A percentile compares a stretch with the other conserved stretches of the same genome.
Conservation (phyloP, 768 basidiomycete genomes). For the Leucocoprinus leucothites region DNA sequence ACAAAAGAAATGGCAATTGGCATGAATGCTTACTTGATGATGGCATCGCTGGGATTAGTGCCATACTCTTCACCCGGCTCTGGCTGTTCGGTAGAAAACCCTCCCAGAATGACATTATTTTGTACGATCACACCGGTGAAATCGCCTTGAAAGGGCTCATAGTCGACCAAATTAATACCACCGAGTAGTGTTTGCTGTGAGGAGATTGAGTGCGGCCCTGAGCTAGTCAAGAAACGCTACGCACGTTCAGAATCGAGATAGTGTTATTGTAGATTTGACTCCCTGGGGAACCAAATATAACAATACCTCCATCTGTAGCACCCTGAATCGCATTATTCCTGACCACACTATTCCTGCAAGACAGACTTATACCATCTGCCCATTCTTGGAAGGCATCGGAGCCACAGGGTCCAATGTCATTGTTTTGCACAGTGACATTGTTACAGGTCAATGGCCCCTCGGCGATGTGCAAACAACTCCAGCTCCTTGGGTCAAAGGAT, state of each 20-base stretch:
- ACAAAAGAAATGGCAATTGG: not conserved
- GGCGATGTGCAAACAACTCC: slow-evolving; percentile 79
- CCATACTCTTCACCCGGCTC: slow-evolving; percentile 44
- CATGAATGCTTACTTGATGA: slow-evolving; percentile 62
- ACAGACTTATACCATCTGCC: slow-evolving; percentile 81
- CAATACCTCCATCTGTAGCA: slow-evolving; percentile 79
- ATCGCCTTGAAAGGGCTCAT: slow-evolving; percentile 62
- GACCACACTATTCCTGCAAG: slow-evolving; percentile 59
- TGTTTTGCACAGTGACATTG: slow-evolving; percentile 68
- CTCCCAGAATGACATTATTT: slow-evolving; percentile 67
- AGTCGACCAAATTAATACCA: slow-evolving; percentile 79
- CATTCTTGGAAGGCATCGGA: slow-evolving; percentile 62
- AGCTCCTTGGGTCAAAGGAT: slow-evolving; percentile 73
- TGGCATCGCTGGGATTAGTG: slow-evolving; percentile 51
- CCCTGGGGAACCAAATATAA: slow-evolving; percentile 74
- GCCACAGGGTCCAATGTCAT: slow-evolving; percentile 81
- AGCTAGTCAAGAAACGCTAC: slow-evolving; percentile 20
- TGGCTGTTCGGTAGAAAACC: slow-evolving; percentile 52
- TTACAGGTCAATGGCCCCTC: slow-evolving; percentile 68
- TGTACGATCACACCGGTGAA: slow-evolving; percentile 62
- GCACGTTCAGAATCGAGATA: slow-evolving; percentile 65
- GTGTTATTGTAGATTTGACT: slow-evolving; percentile 74
- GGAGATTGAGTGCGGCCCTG: slow-evolving; percentile 5
- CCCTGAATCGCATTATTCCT: slow-evolving; percentile 68
- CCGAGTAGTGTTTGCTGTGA: slow-evolving; percentile 64